phyloP scores from a whole-genome alignment of 2,329 filamentous ascomycete species.

The Neopestalotiopsis clavispora region DNA sequence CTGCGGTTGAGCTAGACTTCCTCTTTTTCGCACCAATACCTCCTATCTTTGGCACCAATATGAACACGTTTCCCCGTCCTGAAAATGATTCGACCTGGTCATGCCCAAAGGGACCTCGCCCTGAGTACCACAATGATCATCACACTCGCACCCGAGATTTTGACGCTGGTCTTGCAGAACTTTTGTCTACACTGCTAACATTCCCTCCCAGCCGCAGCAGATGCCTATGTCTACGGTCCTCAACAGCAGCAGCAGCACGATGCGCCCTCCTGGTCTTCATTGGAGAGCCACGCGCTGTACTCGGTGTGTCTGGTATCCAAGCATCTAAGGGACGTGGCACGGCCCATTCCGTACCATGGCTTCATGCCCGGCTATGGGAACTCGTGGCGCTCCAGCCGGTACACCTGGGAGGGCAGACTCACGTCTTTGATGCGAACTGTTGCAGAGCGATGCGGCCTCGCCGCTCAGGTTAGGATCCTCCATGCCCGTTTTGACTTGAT shows the following conservation, averaged over 20 bases:
- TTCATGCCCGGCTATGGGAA: slow-evolving; percentile 30
- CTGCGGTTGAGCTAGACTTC: no score
- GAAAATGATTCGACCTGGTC: no score
- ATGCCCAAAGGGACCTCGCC: no score
- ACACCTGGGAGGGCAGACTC: slow-evolving; percentile 27
- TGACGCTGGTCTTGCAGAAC: slow-evolving; percentile 21
- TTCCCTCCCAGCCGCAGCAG: not conserved
- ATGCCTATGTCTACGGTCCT: not conserved
- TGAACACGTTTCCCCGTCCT: no score
- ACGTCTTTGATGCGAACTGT: slow-evolving; percentile 28
- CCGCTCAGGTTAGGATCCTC: slow-evolving; percentile 10
- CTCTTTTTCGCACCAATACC: no score
- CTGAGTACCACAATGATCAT: not conserved
- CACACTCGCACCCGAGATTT: slow-evolving; percentile 19
- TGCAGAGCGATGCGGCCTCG: slow-evolving; percentile 24
- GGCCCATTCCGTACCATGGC: slow-evolving; percentile 28
- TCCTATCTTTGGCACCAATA: no score
- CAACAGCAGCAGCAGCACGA: slow-evolving; percentile 19
- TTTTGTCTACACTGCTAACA: slow-evolving; percentile 23
- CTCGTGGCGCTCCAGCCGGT: slow-evolving; percentile 25
- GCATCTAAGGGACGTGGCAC: slow-evolving; percentile 22
- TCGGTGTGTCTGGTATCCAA: slow-evolving; percentile 26
- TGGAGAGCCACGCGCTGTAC: slow-evolving; percentile 21
- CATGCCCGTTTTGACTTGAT: not conserved
- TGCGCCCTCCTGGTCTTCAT: slow-evolving; percentile 27